Evolutionary conservation across 192 early-diverging fungal species (phyloP).

Genomic region (Backusella macrospora): DNA sequence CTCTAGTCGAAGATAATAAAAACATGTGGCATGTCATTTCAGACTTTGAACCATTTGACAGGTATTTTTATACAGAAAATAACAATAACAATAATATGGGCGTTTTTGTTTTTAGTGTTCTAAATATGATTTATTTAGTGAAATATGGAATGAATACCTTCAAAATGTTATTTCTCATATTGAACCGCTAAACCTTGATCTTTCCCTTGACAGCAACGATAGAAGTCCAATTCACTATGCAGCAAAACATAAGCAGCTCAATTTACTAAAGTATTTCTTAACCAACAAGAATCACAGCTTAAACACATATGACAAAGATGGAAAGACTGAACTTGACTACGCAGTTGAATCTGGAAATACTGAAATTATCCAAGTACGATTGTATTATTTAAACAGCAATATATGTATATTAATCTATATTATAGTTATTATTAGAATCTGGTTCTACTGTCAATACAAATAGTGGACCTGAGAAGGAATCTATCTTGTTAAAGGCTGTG

Average conservation of each 20-base stretch:
- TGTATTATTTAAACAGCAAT: not conserved
- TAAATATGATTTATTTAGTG: not conserved
- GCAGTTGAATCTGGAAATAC: constrained; percentile 40
- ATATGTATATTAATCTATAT: not conserved
- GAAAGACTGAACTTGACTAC: constrained; percentile 42
- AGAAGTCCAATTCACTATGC: constrained; percentile 56
- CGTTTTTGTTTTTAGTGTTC: not conserved
- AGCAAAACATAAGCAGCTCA: constrained; percentile 39
- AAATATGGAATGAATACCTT: constrained; percentile 49
- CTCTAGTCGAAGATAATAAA: constrained; percentile 17
- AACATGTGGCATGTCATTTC: constrained; percentile 47
- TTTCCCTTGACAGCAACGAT: constrained; percentile 27
- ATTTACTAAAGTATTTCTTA: constrained; percentile 38
- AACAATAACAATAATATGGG: not conserved
- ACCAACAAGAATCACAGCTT: not conserved
- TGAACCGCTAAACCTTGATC: constrained; percentile 18
- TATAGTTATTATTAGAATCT: constrained; percentile 25
- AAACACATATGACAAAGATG: constrained; percentile 37
- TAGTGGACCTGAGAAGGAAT: not conserved
- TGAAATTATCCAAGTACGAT: constrained; percentile 27
- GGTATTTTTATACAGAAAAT: not conserved
- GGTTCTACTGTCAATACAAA: not conserved
- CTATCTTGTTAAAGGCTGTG: constrained; percentile 23
- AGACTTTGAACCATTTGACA: constrained; percentile 42
- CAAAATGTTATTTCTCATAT: constrained; percentile 35